Evolutionary conservation across 371 early-diverging fungal genomes (phyloP).

Genomic region (Rhizopus delemar): DNA sequence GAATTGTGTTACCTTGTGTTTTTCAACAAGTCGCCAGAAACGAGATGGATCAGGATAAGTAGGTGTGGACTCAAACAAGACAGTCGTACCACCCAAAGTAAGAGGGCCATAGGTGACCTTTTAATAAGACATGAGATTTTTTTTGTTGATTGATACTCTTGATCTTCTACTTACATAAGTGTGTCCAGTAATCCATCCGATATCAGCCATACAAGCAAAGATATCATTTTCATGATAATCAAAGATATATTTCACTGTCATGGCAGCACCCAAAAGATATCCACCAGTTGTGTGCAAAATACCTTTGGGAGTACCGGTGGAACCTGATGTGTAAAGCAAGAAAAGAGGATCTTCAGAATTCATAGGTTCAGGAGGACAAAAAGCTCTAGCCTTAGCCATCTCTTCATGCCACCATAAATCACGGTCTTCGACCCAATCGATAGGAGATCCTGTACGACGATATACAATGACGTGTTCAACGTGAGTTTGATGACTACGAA

Average conservation of each 20-base stretch:
- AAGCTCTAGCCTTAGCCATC: constrained; percentile 69
- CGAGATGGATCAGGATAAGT: constrained; percentile 80
- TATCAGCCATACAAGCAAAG: constrained; percentile 81
- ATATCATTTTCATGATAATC: constrained; percentile 83
- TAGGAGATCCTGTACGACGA: constrained; percentile 80
- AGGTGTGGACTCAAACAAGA: constrained; percentile 92
- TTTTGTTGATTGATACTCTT: not conserved
- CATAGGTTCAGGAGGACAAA: constrained; percentile 81
- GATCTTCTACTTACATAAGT: constrained; percentile 1
- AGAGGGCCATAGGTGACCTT: constrained; percentile 83
- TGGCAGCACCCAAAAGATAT: constrained; percentile 86
- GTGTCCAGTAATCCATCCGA: constrained; percentile 83
- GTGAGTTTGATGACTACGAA: constrained; percentile 62
- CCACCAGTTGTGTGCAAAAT: constrained; percentile 92
- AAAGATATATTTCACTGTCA: constrained; percentile 90
- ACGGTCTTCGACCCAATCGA: constrained; percentile 71
- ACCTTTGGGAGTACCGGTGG: constrained; percentile 95
- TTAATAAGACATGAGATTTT: not conserved
- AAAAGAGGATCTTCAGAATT: constrained; percentile 95
- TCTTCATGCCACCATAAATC: constrained; percentile 93
- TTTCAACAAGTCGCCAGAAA: constrained; percentile 81
- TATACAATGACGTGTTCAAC: constrained; percentile 86
- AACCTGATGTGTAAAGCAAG: constrained; percentile 95
- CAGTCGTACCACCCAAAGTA: constrained; percentile 83
- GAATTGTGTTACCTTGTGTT: constrained; percentile 92